These are phyloP conservation scores for Rhizopogon vinicolor DNA, from an alignment of 768 basidiomycete genomes.

Conservation along the genomic window DNA sequence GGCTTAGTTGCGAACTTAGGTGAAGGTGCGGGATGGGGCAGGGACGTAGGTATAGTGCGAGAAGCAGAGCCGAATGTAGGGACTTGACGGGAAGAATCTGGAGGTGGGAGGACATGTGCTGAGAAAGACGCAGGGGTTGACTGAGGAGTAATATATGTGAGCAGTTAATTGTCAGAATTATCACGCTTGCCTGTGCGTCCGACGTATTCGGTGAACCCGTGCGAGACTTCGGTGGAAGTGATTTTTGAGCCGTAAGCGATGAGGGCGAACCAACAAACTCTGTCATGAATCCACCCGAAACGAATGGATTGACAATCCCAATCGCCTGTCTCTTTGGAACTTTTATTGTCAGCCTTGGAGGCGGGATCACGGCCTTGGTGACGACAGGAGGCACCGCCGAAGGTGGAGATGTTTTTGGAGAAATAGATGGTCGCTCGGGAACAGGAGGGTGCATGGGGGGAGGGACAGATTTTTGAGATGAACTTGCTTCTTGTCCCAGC, in stretches of 20 bases:
- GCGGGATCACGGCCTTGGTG: constrained; percentile 1
- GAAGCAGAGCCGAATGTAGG: constrained; percentile 11
- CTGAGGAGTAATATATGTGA: background rate
- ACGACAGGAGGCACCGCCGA: constrained; percentile 5
- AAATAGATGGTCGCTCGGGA: constrained; percentile 6
- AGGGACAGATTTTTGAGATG: constrained; percentile 9
- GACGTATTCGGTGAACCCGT: background rate
- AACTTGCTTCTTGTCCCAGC: constrained; percentile 3
- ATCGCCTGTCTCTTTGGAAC: constrained; percentile 12
- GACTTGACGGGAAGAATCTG: constrained; percentile 10
- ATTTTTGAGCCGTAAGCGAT: constrained; percentile 13
- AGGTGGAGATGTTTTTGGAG: background rate
- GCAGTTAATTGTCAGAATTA: background rate
- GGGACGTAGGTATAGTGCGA: background rate
- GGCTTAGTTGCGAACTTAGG: constrained; percentile 1
- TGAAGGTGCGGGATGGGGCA: background rate
- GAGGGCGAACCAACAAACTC: constrained; percentile 34
- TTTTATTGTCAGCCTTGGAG: background rate
- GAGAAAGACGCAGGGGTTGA: background rate
- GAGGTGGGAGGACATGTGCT: background rate
- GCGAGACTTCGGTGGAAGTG: constrained; percentile 7
- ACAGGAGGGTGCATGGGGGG: constrained; percentile 8
- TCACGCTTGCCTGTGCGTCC: constrained; percentile 1
- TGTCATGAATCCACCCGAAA: constrained; percentile 46
- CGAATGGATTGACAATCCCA: constrained; percentile 37